A percentile compares a stretch with the other conserved stretches of the same genome.
phyloP scores from a whole-genome alignment of 306 rosid species.

The Gleditsia sinensis region DNA sequence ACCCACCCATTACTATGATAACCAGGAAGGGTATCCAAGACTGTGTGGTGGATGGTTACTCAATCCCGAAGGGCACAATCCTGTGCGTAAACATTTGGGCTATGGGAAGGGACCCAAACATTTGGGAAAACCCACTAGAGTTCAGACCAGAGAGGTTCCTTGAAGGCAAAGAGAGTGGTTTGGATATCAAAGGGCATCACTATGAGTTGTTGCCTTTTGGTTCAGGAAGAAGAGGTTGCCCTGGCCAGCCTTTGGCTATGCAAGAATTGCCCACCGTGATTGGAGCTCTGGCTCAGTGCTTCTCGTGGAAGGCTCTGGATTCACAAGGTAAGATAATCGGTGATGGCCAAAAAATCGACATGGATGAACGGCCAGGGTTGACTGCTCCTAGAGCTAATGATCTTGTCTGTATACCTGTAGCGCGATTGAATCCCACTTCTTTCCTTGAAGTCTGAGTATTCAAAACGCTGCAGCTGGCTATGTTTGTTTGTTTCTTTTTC shows the following conservation, averaged over 20 bases:
- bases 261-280: slow-evolving; percentile 41
- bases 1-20: slow-evolving; percentile 48
- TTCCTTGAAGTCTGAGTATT: background rate
- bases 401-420: slow-evolving; percentile 42
- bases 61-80: slow-evolving; percentile 33
- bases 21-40: slow-evolving; percentile 43
- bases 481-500: background rate
- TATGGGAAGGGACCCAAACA: slow-evolving; percentile 51
- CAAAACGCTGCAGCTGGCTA: no score
- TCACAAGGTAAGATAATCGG: background rate
- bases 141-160: slow-evolving; percentile 45
- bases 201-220: slow-evolving; percentile 57
- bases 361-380: slow-evolving; percentile 55
- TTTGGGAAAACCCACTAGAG: slow-evolving; percentile 44
- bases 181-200: slow-evolving; percentile 38
- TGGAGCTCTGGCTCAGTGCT: slow-evolving; percentile 54
- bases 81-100: slow-evolving; percentile 48
- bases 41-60: slow-evolving; percentile 33
- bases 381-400: slow-evolving; percentile 52
- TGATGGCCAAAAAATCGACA: background rate
- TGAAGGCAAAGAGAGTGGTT: background rate
- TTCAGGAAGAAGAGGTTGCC: slow-evolving; percentile 58
- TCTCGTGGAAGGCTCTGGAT: slow-evolving; percentile 46
- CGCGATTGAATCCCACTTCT: slow-evolving; percentile 34
- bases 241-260: slow-evolving; percentile 51